A percentile compares a stretch with the other conserved stretches of the same genome.
These are phyloP conservation scores for Tetracladium setigerum DNA, from an alignment of 495 filamentous ascomycete genomes.

Conservation along the genomic window DNA sequence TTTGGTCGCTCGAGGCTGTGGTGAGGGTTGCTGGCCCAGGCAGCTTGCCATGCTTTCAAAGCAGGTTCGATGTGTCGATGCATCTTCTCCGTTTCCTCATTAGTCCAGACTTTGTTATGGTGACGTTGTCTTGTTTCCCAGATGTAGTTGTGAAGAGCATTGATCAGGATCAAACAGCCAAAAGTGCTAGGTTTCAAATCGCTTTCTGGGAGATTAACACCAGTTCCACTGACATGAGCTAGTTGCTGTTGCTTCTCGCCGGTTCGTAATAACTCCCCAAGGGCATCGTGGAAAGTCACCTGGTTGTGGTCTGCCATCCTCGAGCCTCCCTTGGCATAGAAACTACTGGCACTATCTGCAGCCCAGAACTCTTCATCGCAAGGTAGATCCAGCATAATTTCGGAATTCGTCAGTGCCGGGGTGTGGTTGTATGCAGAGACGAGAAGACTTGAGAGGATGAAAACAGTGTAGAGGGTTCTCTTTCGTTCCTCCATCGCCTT, in stretches of 20 bases:
- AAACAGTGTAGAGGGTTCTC: slow-evolving; percentile 86
- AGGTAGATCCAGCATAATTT: slow-evolving; percentile 83
- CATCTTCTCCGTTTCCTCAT: slow-evolving; percentile 90
- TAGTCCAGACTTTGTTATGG: slow-evolving; percentile 83
- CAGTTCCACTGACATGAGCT: slow-evolving; percentile 38
- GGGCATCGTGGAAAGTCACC: slow-evolving; percentile 64
- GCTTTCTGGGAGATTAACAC: slow-evolving; percentile 42
- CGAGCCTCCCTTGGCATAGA: slow-evolving; percentile 69
- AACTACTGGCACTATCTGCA: slow-evolving; percentile 70
- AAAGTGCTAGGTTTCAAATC: slow-evolving; percentile 86
- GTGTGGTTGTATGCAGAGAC: slow-evolving; percentile 90
- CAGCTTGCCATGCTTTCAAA: slow-evolving; percentile 88
- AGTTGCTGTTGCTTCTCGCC: slow-evolving; percentile 62
- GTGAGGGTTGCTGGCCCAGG: slow-evolving; percentile 80
- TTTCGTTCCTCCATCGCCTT: slow-evolving; percentile 86
- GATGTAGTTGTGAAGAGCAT: slow-evolving; percentile 95
- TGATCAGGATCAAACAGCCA: slow-evolving; percentile 88
- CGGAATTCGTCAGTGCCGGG: slow-evolving; percentile 87
- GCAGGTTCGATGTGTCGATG: slow-evolving; percentile 94
- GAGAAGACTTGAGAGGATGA: slow-evolving; percentile 81
- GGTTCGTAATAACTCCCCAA: slow-evolving; percentile 72
- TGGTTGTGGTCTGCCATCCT: slow-evolving; percentile 55
- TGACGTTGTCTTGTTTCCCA: slow-evolving; percentile 95
- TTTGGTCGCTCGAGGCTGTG: slow-evolving; percentile 82
- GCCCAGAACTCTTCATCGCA: slow-evolving; percentile 92